phyloP scores from a whole-genome alignment of 305 asterid species.

The Fraxinus floribunda region DNA sequence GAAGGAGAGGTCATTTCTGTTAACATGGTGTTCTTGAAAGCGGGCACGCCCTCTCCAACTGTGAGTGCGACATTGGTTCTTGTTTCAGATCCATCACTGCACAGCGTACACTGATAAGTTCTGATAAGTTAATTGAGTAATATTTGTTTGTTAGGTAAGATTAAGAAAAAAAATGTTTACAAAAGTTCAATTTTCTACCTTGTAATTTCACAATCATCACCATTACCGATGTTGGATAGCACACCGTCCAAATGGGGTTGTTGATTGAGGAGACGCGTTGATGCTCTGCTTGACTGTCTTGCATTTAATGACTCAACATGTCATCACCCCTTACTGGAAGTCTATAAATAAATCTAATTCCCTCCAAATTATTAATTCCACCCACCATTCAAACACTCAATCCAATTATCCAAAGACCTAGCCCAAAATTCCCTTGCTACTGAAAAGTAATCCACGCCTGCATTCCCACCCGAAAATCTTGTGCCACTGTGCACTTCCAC shows the following conservation, averaged over 20 bases:
- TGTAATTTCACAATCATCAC: neutral
- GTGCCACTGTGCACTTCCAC: neutral
- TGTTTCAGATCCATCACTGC: neutral
- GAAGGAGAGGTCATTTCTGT: slow-evolving; percentile 94
- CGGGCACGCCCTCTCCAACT: slow-evolving; percentile 91
- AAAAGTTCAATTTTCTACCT: neutral
- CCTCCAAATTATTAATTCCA: neutral
- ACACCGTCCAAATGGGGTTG: neutral
- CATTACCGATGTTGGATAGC: neutral
- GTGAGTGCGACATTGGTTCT: slow-evolving; percentile 40
- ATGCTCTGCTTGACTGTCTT: neutral
- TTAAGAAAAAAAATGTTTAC: neutral
- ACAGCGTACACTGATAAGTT: neutral
- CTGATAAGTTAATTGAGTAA: neutral
- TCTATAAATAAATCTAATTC: neutral
- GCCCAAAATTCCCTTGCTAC: neutral
- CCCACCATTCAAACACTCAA: neutral
- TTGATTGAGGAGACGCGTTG: neutral
- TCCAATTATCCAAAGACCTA: neutral
- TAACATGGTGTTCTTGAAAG: slow-evolving; percentile 84
- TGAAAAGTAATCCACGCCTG: neutral
- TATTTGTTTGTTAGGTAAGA: neutral
- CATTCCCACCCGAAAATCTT: neutral
- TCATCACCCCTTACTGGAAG: neutral
- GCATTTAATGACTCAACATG: neutral